These are phyloP conservation scores for Knoxdaviesia capensis DNA, from an alignment of 2,329 filamentous ascomycete species.

Conservation along the genomic window DNA sequence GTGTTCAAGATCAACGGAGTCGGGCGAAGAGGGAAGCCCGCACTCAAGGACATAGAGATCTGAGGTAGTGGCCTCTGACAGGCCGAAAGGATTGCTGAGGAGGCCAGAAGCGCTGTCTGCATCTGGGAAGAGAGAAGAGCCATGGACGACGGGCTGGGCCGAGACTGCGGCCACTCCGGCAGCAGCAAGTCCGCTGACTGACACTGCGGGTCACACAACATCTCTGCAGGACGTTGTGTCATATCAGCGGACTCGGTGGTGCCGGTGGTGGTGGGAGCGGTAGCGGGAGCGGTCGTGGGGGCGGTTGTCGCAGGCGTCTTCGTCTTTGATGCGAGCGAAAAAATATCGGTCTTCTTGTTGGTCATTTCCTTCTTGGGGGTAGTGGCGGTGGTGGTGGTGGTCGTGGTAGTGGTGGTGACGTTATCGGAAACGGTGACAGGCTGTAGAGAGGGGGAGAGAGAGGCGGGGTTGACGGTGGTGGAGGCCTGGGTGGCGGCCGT, in stretches of 20 bases:
- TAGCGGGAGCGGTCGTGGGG: constrained; percentile 4
- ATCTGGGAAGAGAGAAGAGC: constrained; percentile 22
- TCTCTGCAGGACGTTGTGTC: constrained; percentile 99
- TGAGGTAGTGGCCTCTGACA: constrained; percentile 48
- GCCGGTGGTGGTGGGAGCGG: constrained; percentile 9
- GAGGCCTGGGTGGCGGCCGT: constrained; percentile 3
- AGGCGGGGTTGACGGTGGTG: constrained; percentile 39
- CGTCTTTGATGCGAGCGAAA: background rate
- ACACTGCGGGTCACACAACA: constrained; percentile 99
- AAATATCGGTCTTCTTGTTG: constrained; percentile 4
- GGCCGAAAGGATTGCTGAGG: constrained; percentile 48
- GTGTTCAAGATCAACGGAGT: constrained; percentile 43
- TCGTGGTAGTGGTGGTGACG: constrained; percentile 1
- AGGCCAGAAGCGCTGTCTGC: constrained; percentile 42
- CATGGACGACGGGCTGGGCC: constrained; percentile 1
- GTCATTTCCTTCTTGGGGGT: constrained; percentile 10
- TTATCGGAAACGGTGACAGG: constrained; percentile 24
- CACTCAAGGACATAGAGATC: constrained; percentile 61
- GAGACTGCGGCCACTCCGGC: constrained; percentile 22
- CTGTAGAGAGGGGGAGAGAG: constrained; percentile 34
- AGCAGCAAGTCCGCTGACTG: constrained; percentile 52
- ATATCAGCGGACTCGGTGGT: constrained; percentile 46
- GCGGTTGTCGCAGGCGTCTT: constrained; percentile 2
- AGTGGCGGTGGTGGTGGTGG: constrained; percentile 1
- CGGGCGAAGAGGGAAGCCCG: constrained; percentile 55